Conservation (phyloP, 495 filamentous ascomycete genomes). For the Monascus purpureus region DNA sequence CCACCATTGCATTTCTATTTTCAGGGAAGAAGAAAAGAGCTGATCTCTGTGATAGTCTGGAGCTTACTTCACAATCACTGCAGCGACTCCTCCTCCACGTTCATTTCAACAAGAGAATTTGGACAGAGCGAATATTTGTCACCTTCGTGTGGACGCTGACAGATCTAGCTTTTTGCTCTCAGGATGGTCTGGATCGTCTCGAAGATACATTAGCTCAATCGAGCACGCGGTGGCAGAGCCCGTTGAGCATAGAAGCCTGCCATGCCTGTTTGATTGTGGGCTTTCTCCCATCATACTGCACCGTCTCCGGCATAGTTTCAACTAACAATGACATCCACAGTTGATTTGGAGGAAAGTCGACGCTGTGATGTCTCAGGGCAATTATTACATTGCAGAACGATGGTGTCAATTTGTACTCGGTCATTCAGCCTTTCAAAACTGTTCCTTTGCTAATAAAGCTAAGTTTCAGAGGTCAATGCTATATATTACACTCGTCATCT, state of each 20-base stretch:
- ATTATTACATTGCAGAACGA: constrained; percentile 39
- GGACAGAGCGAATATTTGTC: constrained; percentile 52
- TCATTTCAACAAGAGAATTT: constrained; percentile 27
- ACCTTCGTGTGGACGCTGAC: constrained; percentile 46
- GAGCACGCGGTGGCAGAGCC: constrained; percentile 12
- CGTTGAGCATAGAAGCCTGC: constrained; percentile 41
- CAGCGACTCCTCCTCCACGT: constrained; percentile 43
- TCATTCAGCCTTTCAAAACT: constrained; percentile 47
- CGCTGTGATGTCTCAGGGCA: constrained; percentile 32
- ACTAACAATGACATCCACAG: constrained; percentile 18
- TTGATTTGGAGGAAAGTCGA: constrained; percentile 69
- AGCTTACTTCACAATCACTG: constrained; percentile 37
- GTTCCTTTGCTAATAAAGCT: constrained; percentile 45
- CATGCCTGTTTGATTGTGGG: constrained; percentile 58
- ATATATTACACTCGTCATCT: neutral
- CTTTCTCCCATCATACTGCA: too few relatives aligned
- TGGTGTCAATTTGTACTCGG: constrained; percentile 60
- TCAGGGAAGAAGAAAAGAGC: too few relatives aligned
- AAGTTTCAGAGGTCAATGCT: constrained; percentile 54
- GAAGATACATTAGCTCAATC: constrained; percentile 24
- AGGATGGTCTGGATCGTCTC: constrained; percentile 14
- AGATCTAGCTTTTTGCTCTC: constrained; percentile 8
- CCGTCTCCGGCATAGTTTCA: too few relatives aligned
- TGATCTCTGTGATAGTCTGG: constrained; percentile 11
- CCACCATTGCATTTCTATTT: neutral